These are phyloP conservation scores for Solanum sitiens DNA, from an alignment of 257 asterid genomes.

Conservation along the genomic window DNA sequence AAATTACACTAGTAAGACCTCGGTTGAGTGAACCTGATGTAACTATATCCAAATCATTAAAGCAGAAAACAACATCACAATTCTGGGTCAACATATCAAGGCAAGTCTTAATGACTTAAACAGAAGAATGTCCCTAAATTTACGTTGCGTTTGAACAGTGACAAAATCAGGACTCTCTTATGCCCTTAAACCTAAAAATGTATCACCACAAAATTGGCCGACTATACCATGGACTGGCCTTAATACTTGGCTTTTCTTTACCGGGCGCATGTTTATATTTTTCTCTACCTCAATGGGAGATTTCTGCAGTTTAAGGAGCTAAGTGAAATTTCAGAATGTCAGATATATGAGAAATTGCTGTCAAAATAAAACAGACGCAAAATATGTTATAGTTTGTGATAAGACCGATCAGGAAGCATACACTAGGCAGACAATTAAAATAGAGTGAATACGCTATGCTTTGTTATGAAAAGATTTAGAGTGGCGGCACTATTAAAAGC, in stretches of 20 bases:
- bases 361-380: background rate
- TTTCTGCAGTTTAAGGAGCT: background rate
- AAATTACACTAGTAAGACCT: background rate
- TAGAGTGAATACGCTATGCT: no score
- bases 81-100: background rate
- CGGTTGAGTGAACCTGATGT: background rate
- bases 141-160: background rate
- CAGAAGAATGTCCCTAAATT: background rate
- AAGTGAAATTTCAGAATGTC: background rate
- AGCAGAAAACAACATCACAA: background rate
- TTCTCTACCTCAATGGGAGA: background rate
- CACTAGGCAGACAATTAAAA: background rate
- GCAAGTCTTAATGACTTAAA: background rate
- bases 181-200: background rate
- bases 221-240: background rate
- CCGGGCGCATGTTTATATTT: background rate
- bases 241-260: background rate
- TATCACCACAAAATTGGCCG: background rate
- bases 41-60: background rate
- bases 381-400: background rate
- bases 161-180: background rate
- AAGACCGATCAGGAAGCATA: background rate
- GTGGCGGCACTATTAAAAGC: background rate
- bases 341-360: background rate
- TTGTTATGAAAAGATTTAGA: background rate